Conservation (phyloP, 2,329 filamentous ascomycete species). For the Penicillium sp. region DNA sequence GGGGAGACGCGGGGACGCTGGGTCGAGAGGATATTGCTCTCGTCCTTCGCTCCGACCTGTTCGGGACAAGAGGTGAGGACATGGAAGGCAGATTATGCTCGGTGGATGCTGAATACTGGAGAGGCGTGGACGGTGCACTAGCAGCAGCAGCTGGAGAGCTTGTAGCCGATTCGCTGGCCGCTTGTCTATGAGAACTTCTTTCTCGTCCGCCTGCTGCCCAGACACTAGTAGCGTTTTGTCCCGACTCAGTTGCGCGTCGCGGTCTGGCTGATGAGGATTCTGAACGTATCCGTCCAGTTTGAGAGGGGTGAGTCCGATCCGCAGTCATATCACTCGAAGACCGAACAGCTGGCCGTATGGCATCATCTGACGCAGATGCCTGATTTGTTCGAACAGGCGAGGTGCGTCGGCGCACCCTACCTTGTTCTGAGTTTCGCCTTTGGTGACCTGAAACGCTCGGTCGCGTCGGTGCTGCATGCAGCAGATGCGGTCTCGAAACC, state of each 20-base stretch:
- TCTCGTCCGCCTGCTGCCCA: constrained; percentile 27
- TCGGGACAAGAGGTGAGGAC: constrained; percentile 24
- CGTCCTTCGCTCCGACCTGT: constrained; percentile 24
- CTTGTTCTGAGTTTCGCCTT: constrained; percentile 40
- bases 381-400: constrained; percentile 36
- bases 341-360: constrained; percentile 33
- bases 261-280: constrained; percentile 28
- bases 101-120: constrained; percentile 6
- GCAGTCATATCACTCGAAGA: constrained; percentile 40
- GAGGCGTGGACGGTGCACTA: constrained; percentile 4
- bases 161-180: constrained; percentile 24
- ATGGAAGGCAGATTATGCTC: constrained; percentile 8
- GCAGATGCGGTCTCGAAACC: constrained; percentile 35
- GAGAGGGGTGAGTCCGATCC: constrained; percentile 32
- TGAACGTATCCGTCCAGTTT: constrained; percentile 24
- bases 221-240: constrained; percentile 28
- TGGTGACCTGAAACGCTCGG: constrained; percentile 30
- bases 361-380: constrained; percentile 38
- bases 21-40: constrained; percentile 35
- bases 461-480: constrained; percentile 31
- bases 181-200: constrained; percentile 20
- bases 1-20: constrained; percentile 26
- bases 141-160: constrained; percentile 24
- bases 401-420: constrained; percentile 30
- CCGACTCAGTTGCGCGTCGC: constrained; percentile 37